These are phyloP conservation scores for Mycena belliarum DNA, from an alignment of 768 basidiomycete genomes.

Conservation along the genomic window DNA sequence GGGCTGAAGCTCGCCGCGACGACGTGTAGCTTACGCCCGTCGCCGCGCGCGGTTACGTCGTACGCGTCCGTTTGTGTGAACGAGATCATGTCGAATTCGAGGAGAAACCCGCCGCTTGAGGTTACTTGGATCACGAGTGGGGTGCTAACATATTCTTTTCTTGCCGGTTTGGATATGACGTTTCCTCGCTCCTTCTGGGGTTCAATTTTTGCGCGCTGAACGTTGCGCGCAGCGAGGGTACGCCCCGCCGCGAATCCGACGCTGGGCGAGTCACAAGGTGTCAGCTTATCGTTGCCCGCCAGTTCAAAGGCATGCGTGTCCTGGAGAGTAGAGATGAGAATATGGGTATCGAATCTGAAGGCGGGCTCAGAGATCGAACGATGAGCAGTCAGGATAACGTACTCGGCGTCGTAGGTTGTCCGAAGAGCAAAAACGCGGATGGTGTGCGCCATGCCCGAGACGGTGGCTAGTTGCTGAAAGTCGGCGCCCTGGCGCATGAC, in stretches of 20 bases:
- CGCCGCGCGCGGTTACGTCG: constrained; percentile 29
- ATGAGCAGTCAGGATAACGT: constrained; percentile 28
- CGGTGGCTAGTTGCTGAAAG: constrained; percentile 60
- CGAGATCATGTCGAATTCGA: constrained; percentile 54
- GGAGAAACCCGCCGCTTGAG: constrained; percentile 49
- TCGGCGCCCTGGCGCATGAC: constrained; percentile 82
- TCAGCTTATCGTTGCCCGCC: constrained; percentile 44
- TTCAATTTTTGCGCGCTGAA: constrained; percentile 27
- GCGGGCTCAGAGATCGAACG: constrained; percentile 1
- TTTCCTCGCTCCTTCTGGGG: neutral
- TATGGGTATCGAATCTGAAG: constrained; percentile 51
- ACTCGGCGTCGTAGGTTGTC: constrained; percentile 48
- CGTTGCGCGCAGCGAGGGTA: constrained; percentile 67
- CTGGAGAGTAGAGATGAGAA: constrained; percentile 62
- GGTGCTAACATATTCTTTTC: constrained; percentile 43
- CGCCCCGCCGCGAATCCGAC: constrained; percentile 47
- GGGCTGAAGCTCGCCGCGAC: constrained; percentile 71
- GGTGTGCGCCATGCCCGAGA: constrained; percentile 60
- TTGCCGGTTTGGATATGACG: neutral
- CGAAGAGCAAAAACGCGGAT: constrained; percentile 65
- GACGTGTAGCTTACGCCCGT: constrained; percentile 40
- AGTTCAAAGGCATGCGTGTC: constrained; percentile 58
- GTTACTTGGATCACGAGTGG: constrained; percentile 76
- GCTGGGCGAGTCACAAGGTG: constrained; percentile 34
- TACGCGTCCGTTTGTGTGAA: constrained; percentile 46